phyloP scores from a whole-genome alignment of 441 rosid genomes.

The Hura crepitans region DNA sequence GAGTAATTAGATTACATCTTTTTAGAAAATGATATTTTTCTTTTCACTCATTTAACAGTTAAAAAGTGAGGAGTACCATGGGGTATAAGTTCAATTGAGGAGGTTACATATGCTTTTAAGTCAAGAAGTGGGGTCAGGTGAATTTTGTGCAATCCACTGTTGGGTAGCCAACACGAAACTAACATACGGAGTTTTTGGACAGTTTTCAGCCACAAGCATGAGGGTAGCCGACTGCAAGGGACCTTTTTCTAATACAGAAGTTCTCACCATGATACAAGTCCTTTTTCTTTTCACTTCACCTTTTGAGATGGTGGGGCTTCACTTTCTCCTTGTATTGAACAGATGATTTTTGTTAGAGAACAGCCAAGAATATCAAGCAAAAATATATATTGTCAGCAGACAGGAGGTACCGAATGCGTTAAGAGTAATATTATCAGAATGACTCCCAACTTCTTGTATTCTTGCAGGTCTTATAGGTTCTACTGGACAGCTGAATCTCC shows the following conservation, averaged over 20 bases:
- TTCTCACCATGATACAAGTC: constrained; percentile 14
- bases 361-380: constrained; percentile 28
- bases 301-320: constrained; percentile 23
- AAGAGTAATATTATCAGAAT: constrained; percentile 1
- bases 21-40: too few species aligned
- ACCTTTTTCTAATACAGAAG: constrained; percentile 16
- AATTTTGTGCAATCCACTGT: constrained; percentile 14
- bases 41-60: too few species aligned
- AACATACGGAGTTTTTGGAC: constrained; percentile 20
- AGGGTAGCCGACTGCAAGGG: constrained; percentile 23
- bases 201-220: too few species aligned
- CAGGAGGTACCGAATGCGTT: constrained; percentile 14
- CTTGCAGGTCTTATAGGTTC: constrained; percentile 16
- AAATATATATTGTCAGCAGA: constrained; percentile 27
- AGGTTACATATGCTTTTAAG: too few species aligned
- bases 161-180: constrained; percentile 26
- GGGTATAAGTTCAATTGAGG: too few species aligned
- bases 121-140: constrained; percentile 22
- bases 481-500: constrained; percentile 14
- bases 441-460: constrained; percentile 8
- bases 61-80: too few species aligned
- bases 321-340: constrained; percentile 14
- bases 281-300: constrained; percentile 9
- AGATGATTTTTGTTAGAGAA: constrained; percentile 12
- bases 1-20: too few species aligned